Conservation (phyloP, 345 rosid genomes). For the Camelina laxa region DNA sequence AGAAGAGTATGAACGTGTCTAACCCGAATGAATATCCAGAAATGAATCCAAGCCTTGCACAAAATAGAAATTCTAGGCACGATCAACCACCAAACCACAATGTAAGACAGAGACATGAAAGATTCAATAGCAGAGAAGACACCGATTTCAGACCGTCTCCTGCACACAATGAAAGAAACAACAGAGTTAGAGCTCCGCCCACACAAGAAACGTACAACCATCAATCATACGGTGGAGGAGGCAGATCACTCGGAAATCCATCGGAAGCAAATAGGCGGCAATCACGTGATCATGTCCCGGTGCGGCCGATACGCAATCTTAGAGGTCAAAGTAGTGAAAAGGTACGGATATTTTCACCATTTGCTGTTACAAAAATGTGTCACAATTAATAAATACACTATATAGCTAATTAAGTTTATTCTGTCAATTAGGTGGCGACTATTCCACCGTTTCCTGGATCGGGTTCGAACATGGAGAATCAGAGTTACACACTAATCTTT, state of each 20-base stretch:
- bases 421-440: slow-evolving; percentile 22
- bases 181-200: slow-evolving; percentile 31
- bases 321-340: slow-evolving; percentile 36
- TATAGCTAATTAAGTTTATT: not conserved
- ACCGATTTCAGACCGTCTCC: slow-evolving; percentile 61
- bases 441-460: slow-evolving; percentile 42
- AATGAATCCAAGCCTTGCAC: slow-evolving; percentile 16
- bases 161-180: slow-evolving; percentile 42
- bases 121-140: slow-evolving; percentile 52
- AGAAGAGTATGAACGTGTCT: slow-evolving; percentile 13
- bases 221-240: slow-evolving; percentile 32
- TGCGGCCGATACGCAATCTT: slow-evolving; percentile 30
- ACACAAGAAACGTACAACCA: slow-evolving; percentile 1
- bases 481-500: slow-evolving; percentile 42
- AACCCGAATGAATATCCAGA: slow-evolving; percentile 38
- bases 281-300: slow-evolving; percentile 15
- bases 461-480: slow-evolving; percentile 27
- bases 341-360: slow-evolving; percentile 13
- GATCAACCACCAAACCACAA: slow-evolving; percentile 35
- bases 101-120: slow-evolving; percentile 28
- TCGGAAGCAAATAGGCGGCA: slow-evolving; percentile 15
- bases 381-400: not conserved
- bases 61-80: slow-evolving; percentile 15
- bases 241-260: slow-evolving; percentile 8
- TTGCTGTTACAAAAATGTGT: not conserved